A percentile compares a stretch with the other conserved stretches of the same genome.
Conservation (phyloP, 805 yeast species). For the Kluyveromyces lactis region DNA sequence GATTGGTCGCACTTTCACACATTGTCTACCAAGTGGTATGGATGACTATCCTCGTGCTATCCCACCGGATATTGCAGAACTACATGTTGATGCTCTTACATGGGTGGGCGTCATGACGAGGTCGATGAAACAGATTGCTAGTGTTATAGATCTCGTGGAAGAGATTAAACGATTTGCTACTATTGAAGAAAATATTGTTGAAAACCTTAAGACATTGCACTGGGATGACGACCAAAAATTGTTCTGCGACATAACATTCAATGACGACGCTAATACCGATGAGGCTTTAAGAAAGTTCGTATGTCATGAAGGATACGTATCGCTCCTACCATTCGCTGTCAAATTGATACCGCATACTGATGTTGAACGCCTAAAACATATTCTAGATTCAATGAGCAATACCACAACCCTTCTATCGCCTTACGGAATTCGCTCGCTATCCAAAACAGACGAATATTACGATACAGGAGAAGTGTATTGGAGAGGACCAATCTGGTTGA, state of each 20-base stretch:
- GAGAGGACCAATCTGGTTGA: conserved; percentile 92
- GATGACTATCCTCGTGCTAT: conserved; percentile 91
- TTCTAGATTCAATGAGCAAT: conserved; percentile 54
- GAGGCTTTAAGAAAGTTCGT: conserved; percentile 42
- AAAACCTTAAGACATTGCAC: conserved; percentile 64
- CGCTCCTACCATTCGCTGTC: conserved; percentile 77
- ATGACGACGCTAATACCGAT: conserved; percentile 51
- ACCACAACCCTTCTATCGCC: conserved; percentile 69
- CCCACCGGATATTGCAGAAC: conserved; percentile 77
- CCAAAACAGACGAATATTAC: conserved; percentile 55
- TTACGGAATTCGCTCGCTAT: conserved; percentile 75
- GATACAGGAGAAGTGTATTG: conserved; percentile 86
- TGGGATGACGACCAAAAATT: conserved; percentile 63
- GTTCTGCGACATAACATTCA: conserved; percentile 79
- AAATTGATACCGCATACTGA: conserved; percentile 44
- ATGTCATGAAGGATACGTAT: conserved; percentile 87
- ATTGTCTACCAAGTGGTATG: conserved; percentile 85
- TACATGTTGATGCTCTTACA: conserved; percentile 79
- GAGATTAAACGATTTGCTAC: conserved; percentile 48
- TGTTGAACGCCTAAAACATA: conserved; percentile 38
- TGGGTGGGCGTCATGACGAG: conserved; percentile 94
- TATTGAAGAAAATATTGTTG: conserved; percentile 48
- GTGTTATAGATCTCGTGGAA: conserved; percentile 44
- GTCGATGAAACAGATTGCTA: conserved; percentile 69
- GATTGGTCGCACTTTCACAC: conserved; percentile 83